Evolutionary conservation across 2,329 filamentous ascomycete genomes (phyloP).

Genomic region (Cladophialophora yegresii): DNA sequence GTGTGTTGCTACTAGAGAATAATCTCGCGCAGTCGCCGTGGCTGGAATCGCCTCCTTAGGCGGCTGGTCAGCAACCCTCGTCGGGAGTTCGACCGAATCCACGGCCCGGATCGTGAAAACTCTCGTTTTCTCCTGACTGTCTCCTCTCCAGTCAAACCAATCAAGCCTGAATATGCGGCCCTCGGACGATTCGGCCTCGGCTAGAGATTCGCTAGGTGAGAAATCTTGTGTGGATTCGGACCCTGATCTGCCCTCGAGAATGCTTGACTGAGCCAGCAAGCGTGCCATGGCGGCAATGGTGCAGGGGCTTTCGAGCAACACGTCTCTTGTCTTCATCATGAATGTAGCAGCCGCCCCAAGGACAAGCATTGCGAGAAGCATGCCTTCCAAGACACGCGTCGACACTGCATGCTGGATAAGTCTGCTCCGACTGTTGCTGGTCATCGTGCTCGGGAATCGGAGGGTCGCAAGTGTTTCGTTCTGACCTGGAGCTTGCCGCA

Average conservation of each 20-base stretch:
- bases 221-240: not conserved
- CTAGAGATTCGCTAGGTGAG: not conserved
- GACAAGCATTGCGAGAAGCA: not conserved
- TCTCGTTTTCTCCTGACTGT: not conserved
- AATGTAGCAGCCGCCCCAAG: not conserved
- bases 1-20: too few species aligned
- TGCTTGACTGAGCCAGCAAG: not conserved
- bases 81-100: not conserved
- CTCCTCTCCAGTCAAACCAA: not conserved
- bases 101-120: not conserved
- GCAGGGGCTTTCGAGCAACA: not conserved
- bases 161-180: not conserved
- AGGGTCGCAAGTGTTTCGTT: not conserved
- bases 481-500: not conserved
- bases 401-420: constrained; percentile 1
- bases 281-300: not conserved
- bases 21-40: too few species aligned
- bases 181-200: not conserved
- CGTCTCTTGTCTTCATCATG: not conserved
- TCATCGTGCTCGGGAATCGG: not conserved
- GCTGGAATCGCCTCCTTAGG: not conserved
- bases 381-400: not conserved
- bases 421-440: constrained; percentile 1
- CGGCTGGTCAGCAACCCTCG: not conserved
- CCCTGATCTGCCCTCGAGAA: not conserved